Evolutionary conservation across 805 yeast genomes (phyloP), one percentile per base, ranked within the genome.

Genomic region (Wickerhamiella brachini): DNA sequence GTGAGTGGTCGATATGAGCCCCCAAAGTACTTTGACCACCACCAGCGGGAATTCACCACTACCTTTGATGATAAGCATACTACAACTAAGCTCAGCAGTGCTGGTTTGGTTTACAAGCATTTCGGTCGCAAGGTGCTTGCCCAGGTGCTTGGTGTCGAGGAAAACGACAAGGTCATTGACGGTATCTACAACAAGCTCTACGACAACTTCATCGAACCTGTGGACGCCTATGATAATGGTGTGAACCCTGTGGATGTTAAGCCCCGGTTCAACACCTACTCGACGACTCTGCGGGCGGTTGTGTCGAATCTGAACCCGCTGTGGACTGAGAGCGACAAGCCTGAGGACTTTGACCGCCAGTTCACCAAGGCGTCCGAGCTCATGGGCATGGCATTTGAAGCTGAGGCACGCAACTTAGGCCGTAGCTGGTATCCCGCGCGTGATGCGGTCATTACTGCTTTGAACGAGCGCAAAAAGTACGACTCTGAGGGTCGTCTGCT

Each of bases 171-270:
- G 3, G 72, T 75, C n/a, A 68, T 85, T 39, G 83, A 82, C 20
- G 67, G 80, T 31, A 70, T 93, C 45, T 87, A 82, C 65, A 72
- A 73, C 41, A 85, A 84, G 65, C 72, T 90, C n/a, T 93, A 93
- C 71, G 76, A 77, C 52, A 90, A 83, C 56, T 87, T 93, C 61
- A 72, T 93, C 53, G 97, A 93, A 68, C 81, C 95, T 9, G 74
- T 93, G 34, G 98, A 62, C 68, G 98, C 97, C 51, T 86, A 89
- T 63, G 98, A 93, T 66, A 93, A 93, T 62, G 98, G 98, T 62
- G 78, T 90, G 56, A 75, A 76, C 63, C 77, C 75, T 5, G 76
- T 74, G 47, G 77, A 74, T 24, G 71, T 74, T 34, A 71, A 72
- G 55, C 81, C 85, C 46, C 75, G 72, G 55, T 93, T 86, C 71